Percentiles rank a stretch among this genome's conserved stretches.
These are phyloP conservation scores for Raffaelea ambrosiae DNA, from an alignment of 2,329 filamentous ascomycete genomes.

Conservation along the genomic window DNA sequence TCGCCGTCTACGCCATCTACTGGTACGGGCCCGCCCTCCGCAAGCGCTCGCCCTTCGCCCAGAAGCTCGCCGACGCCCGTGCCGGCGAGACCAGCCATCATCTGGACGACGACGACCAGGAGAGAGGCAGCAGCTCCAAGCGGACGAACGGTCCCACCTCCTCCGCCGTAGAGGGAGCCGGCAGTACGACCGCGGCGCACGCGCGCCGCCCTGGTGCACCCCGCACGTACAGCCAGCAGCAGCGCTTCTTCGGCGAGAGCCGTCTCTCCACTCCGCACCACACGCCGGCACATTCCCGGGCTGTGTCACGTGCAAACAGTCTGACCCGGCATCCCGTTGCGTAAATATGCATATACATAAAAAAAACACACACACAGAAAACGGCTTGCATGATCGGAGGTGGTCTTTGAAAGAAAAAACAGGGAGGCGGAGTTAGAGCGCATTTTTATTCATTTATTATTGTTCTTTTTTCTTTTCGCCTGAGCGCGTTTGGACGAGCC, in stretches of 20 bases:
- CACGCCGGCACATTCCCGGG: not conserved
- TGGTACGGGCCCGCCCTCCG: slow-evolving; percentile 54
- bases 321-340: too few relatives aligned
- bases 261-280: not conserved
- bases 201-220: not conserved
- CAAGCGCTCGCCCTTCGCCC: slow-evolving; percentile 54
- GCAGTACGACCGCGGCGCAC: not conserved
- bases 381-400: too few relatives aligned
- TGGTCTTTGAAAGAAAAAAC: too few relatives aligned
- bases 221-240: not conserved
- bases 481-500: too few relatives aligned
- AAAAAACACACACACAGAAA: too few relatives aligned
- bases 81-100: not conserved
- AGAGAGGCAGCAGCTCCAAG: not conserved
- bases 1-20: slow-evolving; percentile 59
- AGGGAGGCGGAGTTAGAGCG: too few relatives aligned
- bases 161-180: not conserved
- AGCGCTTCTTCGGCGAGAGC: slow-evolving; percentile 2
- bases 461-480: too few relatives aligned
- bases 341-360: too few relatives aligned
- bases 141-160: not conserved
- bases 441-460: too few relatives aligned
- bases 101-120: too few relatives aligned
- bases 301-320: too few relatives aligned
- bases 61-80: slow-evolving; percentile 38